Evolutionary conservation across 345 rosid species (phyloP).

Genomic region (Dipteronia dyeriana): DNA sequence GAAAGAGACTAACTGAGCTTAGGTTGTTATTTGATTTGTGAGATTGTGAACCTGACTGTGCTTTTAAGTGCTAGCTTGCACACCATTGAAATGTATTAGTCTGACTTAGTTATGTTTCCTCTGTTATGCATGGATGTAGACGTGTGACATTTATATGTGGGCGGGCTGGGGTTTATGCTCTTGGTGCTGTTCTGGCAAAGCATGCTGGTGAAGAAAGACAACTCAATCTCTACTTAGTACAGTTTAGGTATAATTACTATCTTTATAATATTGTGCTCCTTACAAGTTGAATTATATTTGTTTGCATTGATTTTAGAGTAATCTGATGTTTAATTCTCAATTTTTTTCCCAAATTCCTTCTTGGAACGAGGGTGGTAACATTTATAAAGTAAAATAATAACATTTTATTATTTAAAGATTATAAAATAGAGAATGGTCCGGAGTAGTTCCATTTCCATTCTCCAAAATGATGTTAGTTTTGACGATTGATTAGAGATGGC

Average conservation of each 20-base stretch:
- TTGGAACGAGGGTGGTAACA: too few relatives aligned
- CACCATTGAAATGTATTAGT: conserved; percentile 10
- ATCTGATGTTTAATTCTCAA: too few relatives aligned
- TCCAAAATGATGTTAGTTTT: too few relatives aligned
- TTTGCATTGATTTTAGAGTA: background rate
- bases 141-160: conserved; percentile 68
- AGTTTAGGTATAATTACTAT: conserved; percentile 30
- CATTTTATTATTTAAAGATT: too few relatives aligned
- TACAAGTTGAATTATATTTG: background rate
- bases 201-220: conserved; percentile 50
- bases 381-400: too few relatives aligned
- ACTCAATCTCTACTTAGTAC: conserved; percentile 41
- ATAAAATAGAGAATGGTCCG: too few relatives aligned
- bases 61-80: background rate
- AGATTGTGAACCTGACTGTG: background rate
- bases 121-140: conserved; percentile 30
- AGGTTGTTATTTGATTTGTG: background rate
- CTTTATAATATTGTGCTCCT: background rate
- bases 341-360: too few relatives aligned
- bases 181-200: conserved; percentile 71
- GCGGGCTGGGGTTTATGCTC: conserved; percentile 70
- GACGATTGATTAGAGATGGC: too few relatives aligned
- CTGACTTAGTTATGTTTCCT: background rate
- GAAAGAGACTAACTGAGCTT: too few relatives aligned
- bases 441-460: too few relatives aligned